A percentile compares a stretch with the other conserved stretches of the same genome.
These are phyloP conservation scores for Aphanomyces astaci DNA, from an alignment of 352 stramenopile species.

Conservation along the genomic window DNA sequence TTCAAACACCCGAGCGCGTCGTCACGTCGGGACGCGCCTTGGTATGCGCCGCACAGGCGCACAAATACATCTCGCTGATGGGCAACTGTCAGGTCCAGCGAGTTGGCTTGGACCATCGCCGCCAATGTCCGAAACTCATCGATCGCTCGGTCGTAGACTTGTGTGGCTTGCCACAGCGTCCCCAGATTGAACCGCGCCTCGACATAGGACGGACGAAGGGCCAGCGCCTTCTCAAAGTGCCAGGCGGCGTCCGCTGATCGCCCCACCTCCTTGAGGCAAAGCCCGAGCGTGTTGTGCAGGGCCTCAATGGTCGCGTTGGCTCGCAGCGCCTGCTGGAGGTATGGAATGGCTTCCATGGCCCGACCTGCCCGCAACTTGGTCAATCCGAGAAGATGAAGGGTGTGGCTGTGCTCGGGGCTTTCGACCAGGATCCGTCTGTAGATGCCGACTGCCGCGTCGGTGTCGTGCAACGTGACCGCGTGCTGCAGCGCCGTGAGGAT, in stretches of 20 bases:
- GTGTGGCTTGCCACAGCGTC: slow-evolving; percentile 33
- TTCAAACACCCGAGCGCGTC: slow-evolving; percentile 47
- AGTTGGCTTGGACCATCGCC: slow-evolving; percentile 20
- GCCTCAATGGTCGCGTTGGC: slow-evolving; percentile 38
- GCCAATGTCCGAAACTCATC: slow-evolving; percentile 45
- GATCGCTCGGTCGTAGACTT: slow-evolving; percentile 51
- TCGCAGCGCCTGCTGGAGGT: slow-evolving; percentile 38
- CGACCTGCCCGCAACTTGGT: slow-evolving; percentile 40
- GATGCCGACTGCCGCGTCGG: slow-evolving; percentile 30
- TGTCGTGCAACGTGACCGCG: slow-evolving; percentile 36
- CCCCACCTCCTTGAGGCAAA: slow-evolving; percentile 40
- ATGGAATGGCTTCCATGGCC: slow-evolving; percentile 26
- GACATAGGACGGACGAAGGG: slow-evolving; percentile 38
- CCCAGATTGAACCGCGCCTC: slow-evolving; percentile 50
- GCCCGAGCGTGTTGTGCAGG: slow-evolving; percentile 47
- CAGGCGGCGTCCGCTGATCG: slow-evolving; percentile 38
- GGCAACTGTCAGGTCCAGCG: slow-evolving; percentile 2
- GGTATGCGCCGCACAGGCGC: slow-evolving; percentile 48
- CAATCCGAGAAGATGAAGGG: slow-evolving; percentile 47
- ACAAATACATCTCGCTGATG: slow-evolving; percentile 33
- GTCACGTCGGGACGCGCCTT: slow-evolving; percentile 38
- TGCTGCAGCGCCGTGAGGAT: slow-evolving; percentile 39
- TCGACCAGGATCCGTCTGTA: slow-evolving; percentile 47
- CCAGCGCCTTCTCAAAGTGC: slow-evolving; percentile 41
- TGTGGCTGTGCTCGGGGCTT: slow-evolving; percentile 38